These are phyloP conservation scores for Wickerhamiella sorbophila DNA, from an alignment of 805 yeast genomes.

Conservation along the genomic window DNA sequence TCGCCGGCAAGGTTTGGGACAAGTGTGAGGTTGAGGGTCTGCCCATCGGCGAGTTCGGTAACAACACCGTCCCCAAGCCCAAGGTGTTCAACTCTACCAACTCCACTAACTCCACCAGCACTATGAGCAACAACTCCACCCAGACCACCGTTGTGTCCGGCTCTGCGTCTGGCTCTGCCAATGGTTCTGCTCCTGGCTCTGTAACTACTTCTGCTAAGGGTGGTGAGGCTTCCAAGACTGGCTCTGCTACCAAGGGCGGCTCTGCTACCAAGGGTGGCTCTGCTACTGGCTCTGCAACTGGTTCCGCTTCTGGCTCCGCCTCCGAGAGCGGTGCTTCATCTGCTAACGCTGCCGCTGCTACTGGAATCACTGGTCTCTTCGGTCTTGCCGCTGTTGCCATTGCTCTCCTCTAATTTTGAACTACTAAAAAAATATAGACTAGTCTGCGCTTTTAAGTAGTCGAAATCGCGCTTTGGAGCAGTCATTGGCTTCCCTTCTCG, in stretches of 20 bases:
- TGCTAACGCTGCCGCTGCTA: background rate
- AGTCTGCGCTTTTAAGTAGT: too few relatives aligned
- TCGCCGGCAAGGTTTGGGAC: conserved; percentile 3
- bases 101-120: background rate
- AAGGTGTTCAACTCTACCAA: conserved; percentile 54
- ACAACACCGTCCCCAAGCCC: conserved; percentile 69
- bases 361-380: background rate
- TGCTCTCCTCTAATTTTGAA: background rate
- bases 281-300: background rate
- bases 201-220: background rate
- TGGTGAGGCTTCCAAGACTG: background rate
- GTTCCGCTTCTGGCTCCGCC: background rate
- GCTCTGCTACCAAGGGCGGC: background rate
- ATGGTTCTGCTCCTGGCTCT: background rate
- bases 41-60: conserved; percentile 11
- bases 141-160: background rate
- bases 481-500: too few relatives aligned
- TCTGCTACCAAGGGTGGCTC: background rate
- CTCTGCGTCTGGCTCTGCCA: background rate
- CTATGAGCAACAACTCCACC: background rate
- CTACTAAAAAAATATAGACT: too few relatives aligned
- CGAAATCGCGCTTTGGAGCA: too few relatives aligned
- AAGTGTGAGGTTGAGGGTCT: conserved; percentile 8
- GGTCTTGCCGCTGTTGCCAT: background rate
- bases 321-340: background rate